phyloP scores from a whole-genome alignment of 176 grass and related monocot species.

The Ampelocalamus luodianensis region DNA sequence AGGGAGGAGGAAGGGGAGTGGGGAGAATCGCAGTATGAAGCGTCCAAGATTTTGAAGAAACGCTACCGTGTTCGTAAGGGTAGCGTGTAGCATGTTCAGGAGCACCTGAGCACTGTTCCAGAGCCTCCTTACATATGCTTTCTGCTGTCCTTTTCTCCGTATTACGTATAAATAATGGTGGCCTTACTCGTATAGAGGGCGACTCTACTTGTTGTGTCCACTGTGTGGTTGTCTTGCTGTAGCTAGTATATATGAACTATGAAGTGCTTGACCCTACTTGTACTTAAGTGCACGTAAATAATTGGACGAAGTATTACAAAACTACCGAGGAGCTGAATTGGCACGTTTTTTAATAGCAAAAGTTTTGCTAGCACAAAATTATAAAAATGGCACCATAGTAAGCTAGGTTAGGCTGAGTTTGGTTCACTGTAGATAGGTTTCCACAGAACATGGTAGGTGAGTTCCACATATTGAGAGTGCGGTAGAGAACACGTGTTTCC shows the following conservation, averaged over 20 bases:
- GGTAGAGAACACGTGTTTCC: too few relatives aligned
- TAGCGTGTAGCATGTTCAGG: neutral
- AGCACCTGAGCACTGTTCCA: neutral
- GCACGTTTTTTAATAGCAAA: too few relatives aligned
- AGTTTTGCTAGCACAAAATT: too few relatives aligned
- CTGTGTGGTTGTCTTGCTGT: neutral
- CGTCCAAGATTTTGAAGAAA: conserved; percentile 17
- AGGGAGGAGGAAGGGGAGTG: conserved; percentile 24
- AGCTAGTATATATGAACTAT: neutral
- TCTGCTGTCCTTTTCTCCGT: neutral
- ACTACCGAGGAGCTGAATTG: too few relatives aligned
- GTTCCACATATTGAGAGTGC: too few relatives aligned
- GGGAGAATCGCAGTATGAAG: neutral
- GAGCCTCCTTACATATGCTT: neutral
- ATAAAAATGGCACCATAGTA: too few relatives aligned
- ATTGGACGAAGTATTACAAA: neutral
- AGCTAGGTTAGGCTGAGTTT: too few relatives aligned
- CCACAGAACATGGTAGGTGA: too few relatives aligned
- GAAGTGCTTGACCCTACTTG: neutral
- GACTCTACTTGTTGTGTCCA: neutral
- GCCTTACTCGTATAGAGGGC: neutral
- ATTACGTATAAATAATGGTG: conserved; percentile 25
- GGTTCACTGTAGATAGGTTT: too few relatives aligned
- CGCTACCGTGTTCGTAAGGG: neutral
- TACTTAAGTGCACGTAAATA: neutral